phyloP scores from a whole-genome alignment of 169 alveolate species.

The Plasmodium berghei region DNA sequence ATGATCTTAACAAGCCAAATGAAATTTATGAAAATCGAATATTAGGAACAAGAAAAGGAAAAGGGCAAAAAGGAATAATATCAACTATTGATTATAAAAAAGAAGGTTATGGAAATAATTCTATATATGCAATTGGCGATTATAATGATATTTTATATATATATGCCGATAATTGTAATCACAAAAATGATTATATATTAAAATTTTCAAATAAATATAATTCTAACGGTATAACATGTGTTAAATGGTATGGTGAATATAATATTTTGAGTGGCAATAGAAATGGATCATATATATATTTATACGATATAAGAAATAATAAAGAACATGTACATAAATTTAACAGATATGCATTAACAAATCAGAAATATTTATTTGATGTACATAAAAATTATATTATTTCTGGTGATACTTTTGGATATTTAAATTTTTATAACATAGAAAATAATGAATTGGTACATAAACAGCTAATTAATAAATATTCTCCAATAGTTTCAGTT shows the following conservation, averaged over 20 bases:
- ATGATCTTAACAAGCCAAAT: conserved; percentile 43
- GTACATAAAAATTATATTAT: conserved; percentile 24
- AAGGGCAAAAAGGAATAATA: conserved; percentile 69
- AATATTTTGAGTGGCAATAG: conserved; percentile 64
- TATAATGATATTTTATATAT: conserved; percentile 54
- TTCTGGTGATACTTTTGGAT: conserved; percentile 70
- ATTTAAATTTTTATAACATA: conserved; percentile 28
- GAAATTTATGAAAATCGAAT: conserved; percentile 63
- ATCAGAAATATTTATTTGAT: conserved; percentile 66
- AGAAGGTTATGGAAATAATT: conserved; percentile 54
- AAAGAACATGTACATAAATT: conserved; percentile 47
- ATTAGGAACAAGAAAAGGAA: conserved; percentile 63
- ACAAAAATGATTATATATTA: conserved; percentile 54
- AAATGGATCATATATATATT: conserved; percentile 31
- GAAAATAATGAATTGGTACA: conserved; percentile 16
- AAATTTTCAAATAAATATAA: conserved; percentile 26
- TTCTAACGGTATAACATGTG: conserved; percentile 54
- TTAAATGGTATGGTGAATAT: conserved; percentile 60
- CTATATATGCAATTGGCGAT: conserved; percentile 59
- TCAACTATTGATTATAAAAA: conserved; percentile 55
- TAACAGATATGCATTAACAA: conserved; percentile 55
- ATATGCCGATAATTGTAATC: conserved; percentile 68
- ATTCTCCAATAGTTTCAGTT: conserved; percentile 53
- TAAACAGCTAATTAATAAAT: conserved; percentile 34
- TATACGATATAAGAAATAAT: conserved; percentile 37